Percentiles rank a stretch among this genome's conserved stretches.
These are phyloP conservation scores for Vanrija sp. DNA, from an alignment of 1,284 basidiomycete genomes.

Conservation along the genomic window DNA sequence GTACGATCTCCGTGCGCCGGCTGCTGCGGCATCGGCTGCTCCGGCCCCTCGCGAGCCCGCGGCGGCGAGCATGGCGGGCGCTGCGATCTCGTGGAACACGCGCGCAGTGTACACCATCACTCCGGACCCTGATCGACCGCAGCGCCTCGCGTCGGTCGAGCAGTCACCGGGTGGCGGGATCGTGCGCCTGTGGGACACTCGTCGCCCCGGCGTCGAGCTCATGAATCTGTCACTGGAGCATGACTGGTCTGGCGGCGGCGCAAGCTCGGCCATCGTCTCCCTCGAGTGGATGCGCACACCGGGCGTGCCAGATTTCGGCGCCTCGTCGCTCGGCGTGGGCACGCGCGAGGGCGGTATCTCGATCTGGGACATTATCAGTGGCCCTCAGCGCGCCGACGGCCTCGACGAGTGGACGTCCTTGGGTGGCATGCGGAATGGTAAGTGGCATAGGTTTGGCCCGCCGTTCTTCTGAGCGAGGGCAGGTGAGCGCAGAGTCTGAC, in stretches of 20 bases:
- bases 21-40: constrained; percentile 9
- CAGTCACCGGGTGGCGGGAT: constrained; percentile 20
- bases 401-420: constrained; percentile 33
- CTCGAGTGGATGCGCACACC: constrained; percentile 29
- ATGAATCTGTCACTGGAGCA: too few relatives aligned
- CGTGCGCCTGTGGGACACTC: constrained; percentile 44
- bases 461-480: too few relatives aligned
- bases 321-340: constrained; percentile 32
- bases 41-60: not conserved
- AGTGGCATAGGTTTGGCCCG: constrained; percentile 13
- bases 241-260: too few relatives aligned
- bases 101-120: constrained; percentile 37
- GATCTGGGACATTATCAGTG: constrained; percentile 38
- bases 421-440: constrained; percentile 35
- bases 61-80: constrained; percentile 2
- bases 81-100: constrained; percentile 28
- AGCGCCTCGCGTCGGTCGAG: constrained; percentile 42
- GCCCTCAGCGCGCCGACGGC: constrained; percentile 13
- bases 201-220: constrained; percentile 32
- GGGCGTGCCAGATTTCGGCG: not conserved
- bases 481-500: constrained; percentile 5
- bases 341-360: constrained; percentile 41
- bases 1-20: constrained; percentile 37
- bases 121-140: constrained; percentile 22
- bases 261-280: constrained; percentile 18